A percentile compares a stretch with the other conserved stretches of the same genome.
Conservation (phyloP, 139 green algal genomes). For the Pseudopediastrum boryanum region DNA sequence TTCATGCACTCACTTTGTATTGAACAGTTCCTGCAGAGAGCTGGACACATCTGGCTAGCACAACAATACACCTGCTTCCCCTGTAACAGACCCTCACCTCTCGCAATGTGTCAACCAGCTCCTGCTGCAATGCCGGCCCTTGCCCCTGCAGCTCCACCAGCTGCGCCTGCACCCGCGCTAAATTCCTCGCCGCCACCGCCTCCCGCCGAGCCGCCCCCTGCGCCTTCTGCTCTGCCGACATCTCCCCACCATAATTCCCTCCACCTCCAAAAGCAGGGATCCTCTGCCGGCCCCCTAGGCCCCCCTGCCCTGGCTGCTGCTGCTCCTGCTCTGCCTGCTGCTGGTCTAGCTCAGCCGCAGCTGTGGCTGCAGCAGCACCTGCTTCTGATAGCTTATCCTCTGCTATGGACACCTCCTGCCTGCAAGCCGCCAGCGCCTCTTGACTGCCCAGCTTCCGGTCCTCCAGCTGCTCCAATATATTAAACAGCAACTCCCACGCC, state of each 20-base stretch:
- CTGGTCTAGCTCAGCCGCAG: too few species aligned
- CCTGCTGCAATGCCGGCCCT: not conserved
- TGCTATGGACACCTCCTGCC: too few species aligned
- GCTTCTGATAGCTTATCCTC: too few species aligned
- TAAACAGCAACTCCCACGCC: too few species aligned
- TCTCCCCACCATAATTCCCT: not conserved
- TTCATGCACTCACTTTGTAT: too few species aligned
- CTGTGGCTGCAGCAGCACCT: too few species aligned
- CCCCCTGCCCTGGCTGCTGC: not conserved
- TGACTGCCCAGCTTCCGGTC: too few species aligned
- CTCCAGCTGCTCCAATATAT: too few species aligned
- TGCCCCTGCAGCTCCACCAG: not conserved
- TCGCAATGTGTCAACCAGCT: not conserved
- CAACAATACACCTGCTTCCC: too few species aligned
- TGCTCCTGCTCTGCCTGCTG: not conserved
- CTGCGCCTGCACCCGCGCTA: constrained; percentile 9
- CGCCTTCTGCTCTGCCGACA: not conserved
- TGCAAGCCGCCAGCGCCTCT: too few species aligned
- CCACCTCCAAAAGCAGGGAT: not conserved
- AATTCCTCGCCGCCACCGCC: constrained; percentile 23
- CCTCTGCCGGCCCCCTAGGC: not conserved
- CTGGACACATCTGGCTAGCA: too few species aligned
- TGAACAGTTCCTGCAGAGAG: too few species aligned
- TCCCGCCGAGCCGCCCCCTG: constrained; percentile 20
- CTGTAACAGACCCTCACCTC: constrained; percentile 9